phyloP scores from a whole-genome alignment of 306 rosid genomes.

The Quillaja saponaria region DNA sequence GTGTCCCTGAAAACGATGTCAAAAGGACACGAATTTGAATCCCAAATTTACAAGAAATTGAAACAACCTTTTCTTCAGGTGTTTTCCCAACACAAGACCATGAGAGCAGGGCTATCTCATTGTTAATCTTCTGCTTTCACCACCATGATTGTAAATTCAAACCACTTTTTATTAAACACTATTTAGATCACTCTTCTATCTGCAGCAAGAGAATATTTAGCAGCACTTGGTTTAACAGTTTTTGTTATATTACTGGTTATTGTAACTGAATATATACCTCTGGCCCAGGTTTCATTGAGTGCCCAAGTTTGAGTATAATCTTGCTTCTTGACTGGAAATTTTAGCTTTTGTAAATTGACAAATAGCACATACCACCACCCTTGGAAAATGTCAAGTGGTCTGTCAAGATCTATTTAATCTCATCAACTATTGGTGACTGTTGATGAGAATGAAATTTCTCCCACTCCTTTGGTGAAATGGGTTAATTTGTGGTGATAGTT shows the following conservation, averaged over 20 bases:
- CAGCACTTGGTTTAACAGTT: not conserved
- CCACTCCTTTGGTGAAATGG: not conserved
- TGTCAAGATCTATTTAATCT: no score
- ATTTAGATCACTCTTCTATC: conserved; percentile 22
- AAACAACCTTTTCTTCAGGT: conserved; percentile 23
- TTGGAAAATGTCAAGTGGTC: not conserved
- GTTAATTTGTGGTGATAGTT: not conserved
- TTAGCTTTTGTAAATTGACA: no score
- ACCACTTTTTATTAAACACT: conserved; percentile 7
- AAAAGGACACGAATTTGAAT: conserved; percentile 57
- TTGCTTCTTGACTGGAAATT: no score
- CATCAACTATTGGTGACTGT: not conserved
- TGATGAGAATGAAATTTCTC: not conserved
- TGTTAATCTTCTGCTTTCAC: conserved; percentile 22
- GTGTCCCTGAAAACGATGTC: conserved; percentile 69
- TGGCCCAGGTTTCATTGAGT: no score
- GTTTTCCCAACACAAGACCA: conserved; percentile 19
- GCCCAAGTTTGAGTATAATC: no score
- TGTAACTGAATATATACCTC: not conserved
- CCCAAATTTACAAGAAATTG: not conserved
- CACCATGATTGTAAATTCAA: conserved; percentile 31
- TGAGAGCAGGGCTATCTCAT: conserved; percentile 21
- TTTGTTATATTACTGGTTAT: conserved; percentile 9
- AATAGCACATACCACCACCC: not conserved
- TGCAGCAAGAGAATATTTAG: conserved; percentile 8